A percentile compares a stretch with the other conserved stretches of the same genome.
phyloP scores from a whole-genome alignment of 257 asterid species.

The Rauvolfia tetraphylla region DNA sequence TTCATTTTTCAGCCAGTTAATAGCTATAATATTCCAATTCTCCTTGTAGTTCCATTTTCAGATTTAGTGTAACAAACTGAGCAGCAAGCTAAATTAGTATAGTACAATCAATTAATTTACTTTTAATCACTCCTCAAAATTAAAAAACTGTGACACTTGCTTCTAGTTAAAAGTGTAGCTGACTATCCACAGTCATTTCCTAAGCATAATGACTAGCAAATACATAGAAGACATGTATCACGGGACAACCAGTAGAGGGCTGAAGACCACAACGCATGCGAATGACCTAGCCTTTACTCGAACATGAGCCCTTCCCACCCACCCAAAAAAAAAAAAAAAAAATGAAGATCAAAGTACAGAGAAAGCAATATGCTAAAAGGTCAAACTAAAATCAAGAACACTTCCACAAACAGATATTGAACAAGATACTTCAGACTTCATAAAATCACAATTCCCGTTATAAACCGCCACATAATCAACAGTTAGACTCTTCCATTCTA shows the following conservation, averaged over 20 bases:
- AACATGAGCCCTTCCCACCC: not conserved
- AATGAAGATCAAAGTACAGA: no score
- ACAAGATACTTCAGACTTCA: not conserved
- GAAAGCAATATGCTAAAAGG: no score
- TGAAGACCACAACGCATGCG: not conserved
- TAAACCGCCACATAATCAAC: not conserved
- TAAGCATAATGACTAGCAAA: not conserved
- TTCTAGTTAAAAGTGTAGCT: not conserved
- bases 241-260: not conserved
- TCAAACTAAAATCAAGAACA: not conserved
- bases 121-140: not conserved
- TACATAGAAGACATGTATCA: not conserved
- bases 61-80: not conserved
- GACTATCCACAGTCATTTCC: not conserved
- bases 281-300: not conserved
- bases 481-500: not conserved
- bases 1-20: not conserved
- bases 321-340: no score
- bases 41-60: not conserved
- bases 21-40: not conserved
- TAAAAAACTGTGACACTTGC: not conserved
- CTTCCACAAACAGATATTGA: not conserved
- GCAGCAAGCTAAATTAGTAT: not conserved
- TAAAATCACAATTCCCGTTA: not conserved
- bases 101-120: not conserved